These are phyloP conservation scores for Porphyrellus sp. DNA, from an alignment of 1,284 basidiomycete species.

Conservation along the genomic window DNA sequence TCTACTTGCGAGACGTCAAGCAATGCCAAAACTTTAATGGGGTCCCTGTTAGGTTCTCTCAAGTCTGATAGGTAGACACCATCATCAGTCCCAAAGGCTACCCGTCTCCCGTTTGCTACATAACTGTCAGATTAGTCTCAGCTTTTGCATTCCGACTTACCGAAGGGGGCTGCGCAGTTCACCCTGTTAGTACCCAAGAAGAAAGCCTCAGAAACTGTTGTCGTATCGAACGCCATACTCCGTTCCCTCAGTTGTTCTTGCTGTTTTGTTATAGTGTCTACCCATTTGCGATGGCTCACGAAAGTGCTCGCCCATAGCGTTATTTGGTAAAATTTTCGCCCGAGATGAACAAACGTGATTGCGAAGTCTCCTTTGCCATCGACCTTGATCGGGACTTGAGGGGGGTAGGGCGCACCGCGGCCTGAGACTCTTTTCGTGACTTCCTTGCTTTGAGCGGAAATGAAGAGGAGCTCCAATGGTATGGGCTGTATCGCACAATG, in stretches of 20 bases:
- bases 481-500: slow-evolving; percentile 65
- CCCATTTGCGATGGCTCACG: slow-evolving; percentile 89
- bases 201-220: slow-evolving; percentile 84
- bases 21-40: slow-evolving; percentile 87
- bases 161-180: slow-evolving; percentile 93
- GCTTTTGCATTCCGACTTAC: slow-evolving; percentile 50
- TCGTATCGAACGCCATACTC: slow-evolving; percentile 85
- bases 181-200: slow-evolving; percentile 83
- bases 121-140: slow-evolving; percentile 9
- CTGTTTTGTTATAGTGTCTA: slow-evolving; percentile 89
- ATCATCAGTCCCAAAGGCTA: slow-evolving; percentile 96
- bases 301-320: slow-evolving; percentile 91
- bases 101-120: slow-evolving; percentile 77
- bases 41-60: slow-evolving; percentile 73
- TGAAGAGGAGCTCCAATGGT: slow-evolving; percentile 88
- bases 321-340: slow-evolving; percentile 89
- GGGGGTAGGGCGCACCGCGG: slow-evolving; percentile 48
- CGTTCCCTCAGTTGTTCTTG: slow-evolving; percentile 84
- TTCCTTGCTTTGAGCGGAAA: slow-evolving; percentile 57
- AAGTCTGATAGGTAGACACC: slow-evolving; percentile 94
- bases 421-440: slow-evolving; percentile 50
- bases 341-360: slow-evolving; percentile 91
- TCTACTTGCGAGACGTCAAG: slow-evolving; percentile 94
- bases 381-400: slow-evolving; percentile 49
- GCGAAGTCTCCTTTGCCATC: slow-evolving; percentile 88